A percentile compares a stretch with the other conserved stretches of the same genome.
These are phyloP conservation scores for Solanum chmielewskii DNA, from an alignment of 257 asterid species.

Conservation along the genomic window DNA sequence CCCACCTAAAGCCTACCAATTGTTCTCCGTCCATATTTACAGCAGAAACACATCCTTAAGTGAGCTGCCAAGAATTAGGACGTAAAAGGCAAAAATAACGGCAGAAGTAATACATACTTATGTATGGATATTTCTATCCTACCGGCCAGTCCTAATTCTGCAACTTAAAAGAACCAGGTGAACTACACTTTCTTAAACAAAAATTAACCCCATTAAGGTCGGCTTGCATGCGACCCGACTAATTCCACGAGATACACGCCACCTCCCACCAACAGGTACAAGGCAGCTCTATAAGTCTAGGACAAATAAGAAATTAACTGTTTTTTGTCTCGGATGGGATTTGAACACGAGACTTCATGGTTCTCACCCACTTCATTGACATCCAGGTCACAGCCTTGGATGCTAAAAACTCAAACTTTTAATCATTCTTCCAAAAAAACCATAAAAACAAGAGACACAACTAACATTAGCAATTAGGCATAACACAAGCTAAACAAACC, in stretches of 20 bases:
- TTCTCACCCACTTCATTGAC: background rate
- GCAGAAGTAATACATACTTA: background rate
- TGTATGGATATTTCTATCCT: background rate
- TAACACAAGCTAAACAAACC: background rate
- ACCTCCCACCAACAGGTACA: background rate
- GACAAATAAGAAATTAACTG: background rate
- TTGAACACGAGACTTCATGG: background rate
- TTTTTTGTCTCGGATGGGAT: background rate
- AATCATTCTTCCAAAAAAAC: background rate
- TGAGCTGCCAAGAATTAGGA: constrained; percentile 86
- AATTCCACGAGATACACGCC: background rate
- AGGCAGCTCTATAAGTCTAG: background rate
- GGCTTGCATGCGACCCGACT: background rate
- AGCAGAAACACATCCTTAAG: constrained; percentile 50
- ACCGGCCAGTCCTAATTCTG: background rate
- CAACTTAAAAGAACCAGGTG: background rate
- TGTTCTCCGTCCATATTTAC: constrained; percentile 74
- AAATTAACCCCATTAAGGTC: background rate
- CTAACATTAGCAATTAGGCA: background rate
- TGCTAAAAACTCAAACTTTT: background rate
- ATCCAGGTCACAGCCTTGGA: background rate
- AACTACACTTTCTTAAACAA: background rate
- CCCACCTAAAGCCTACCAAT: constrained; percentile 63
- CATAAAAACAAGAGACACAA: background rate
- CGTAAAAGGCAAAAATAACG: background rate